phyloP scores from a whole-genome alignment of 352 stramenopile genomes.

The Pythium plurisporium region DNA sequence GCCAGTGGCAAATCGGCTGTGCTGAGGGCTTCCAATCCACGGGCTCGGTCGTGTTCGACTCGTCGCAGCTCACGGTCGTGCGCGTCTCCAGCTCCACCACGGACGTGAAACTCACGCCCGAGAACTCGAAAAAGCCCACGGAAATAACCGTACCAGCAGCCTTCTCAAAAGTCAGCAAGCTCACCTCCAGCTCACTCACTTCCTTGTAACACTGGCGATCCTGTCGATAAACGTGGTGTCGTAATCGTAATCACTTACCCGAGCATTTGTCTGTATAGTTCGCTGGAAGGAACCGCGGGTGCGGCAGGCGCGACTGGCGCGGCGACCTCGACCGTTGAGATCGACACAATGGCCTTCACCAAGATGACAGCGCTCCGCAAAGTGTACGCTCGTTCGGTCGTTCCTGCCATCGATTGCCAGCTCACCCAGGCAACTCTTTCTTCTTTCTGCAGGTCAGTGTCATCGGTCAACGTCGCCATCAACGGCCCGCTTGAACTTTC shows the following conservation, averaged over 20 bases:
- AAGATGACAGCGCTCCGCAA: slow-evolving; percentile 10
- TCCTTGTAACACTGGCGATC: background rate
- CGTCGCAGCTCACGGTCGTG: slow-evolving; percentile 9
- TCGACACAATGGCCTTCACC: slow-evolving; percentile 4
- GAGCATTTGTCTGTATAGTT: background rate
- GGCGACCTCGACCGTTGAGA: slow-evolving; percentile 10
- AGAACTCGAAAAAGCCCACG: background rate
- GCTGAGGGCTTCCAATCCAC: background rate
- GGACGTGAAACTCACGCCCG: background rate
- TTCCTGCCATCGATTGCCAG: background rate
- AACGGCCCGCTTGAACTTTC: background rate
- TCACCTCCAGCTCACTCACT: slow-evolving; percentile 1
- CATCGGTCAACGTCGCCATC: slow-evolving; percentile 4
- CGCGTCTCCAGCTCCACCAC: background rate
- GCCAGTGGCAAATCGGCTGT: slow-evolving; percentile 8
- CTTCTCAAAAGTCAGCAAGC: slow-evolving; percentile 1
- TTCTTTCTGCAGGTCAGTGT: background rate
- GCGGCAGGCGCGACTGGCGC: too few relatives aligned
- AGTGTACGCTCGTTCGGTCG: background rate
- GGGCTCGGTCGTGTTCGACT: slow-evolving; percentile 1
- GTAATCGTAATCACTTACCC: background rate
- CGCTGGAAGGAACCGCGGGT: background rate
- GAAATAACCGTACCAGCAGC: background rate
- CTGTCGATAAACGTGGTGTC: background rate
- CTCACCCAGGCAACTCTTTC: background rate